A percentile compares a stretch with the other conserved stretches of the same genome.
Conservation (phyloP, 2,329 filamentous ascomycete species). For the Claviceps sorghi region DNA sequence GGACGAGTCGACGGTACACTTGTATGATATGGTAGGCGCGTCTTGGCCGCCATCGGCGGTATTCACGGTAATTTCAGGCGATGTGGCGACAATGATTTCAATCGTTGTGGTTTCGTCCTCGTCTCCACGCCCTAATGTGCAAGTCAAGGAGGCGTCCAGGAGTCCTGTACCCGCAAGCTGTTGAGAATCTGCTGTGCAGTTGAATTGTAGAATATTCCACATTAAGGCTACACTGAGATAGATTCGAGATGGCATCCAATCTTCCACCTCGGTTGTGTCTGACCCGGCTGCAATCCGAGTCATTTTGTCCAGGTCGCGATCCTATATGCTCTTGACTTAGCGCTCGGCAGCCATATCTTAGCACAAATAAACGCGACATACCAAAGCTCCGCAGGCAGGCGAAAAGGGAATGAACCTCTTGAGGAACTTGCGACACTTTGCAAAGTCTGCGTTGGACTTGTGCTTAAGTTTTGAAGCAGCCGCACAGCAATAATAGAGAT, state of each 20-base stretch:
- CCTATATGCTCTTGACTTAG: slow-evolving; percentile 16
- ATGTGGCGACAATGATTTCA: slow-evolving; percentile 36
- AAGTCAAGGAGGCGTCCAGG: slow-evolving; percentile 27
- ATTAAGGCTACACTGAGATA: slow-evolving; percentile 37
- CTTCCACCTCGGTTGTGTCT: slow-evolving; percentile 31
- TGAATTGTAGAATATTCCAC: slow-evolving; percentile 38
- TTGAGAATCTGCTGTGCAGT: slow-evolving; percentile 23
- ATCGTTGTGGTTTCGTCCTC: slow-evolving; percentile 24
- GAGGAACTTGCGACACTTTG: slow-evolving; percentile 33
- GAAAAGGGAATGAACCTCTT: slow-evolving; percentile 33
- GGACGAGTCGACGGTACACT: slow-evolving; percentile 12
- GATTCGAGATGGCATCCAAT: slow-evolving; percentile 38
- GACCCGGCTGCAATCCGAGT: slow-evolving; percentile 33
- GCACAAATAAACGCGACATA: slow-evolving; percentile 13
- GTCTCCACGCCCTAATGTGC: slow-evolving; percentile 16
- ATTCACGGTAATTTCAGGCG: slow-evolving; percentile 35
- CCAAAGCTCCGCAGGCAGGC: slow-evolving; percentile 29
- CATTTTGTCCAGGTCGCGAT: slow-evolving; percentile 32
- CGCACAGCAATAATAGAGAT: slow-evolving; percentile 38
- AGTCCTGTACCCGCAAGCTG: slow-evolving; percentile 23
- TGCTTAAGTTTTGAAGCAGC: slow-evolving; percentile 32
- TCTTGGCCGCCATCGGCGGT: slow-evolving; percentile 36
- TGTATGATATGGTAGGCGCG: slow-evolving; percentile 27
- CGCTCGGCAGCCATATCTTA: too few species aligned
- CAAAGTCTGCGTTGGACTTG: slow-evolving; percentile 37